Base-by-base conservation (phyloP, 2,329 filamentous ascomycete genomes). In the Monosporascus sp. region DNA sequence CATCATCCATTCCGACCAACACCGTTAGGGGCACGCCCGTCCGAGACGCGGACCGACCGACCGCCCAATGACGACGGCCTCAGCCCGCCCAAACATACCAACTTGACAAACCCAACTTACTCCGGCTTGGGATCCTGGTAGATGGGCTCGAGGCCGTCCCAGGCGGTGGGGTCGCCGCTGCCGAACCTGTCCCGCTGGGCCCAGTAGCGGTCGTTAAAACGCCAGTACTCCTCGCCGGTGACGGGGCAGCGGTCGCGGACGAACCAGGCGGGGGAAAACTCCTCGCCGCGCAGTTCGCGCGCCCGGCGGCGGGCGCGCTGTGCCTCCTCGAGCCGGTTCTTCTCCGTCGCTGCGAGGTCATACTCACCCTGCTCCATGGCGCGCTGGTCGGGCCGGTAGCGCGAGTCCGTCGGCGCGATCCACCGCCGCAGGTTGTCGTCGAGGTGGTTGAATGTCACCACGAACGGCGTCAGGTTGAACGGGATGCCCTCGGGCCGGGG, bases 291-390 rank as follows among this genome's bases (percentile, higher is more conserved):
- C 31, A 80, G 79, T 72, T 99, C 93, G 24, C 92, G 79, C 54
- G 79, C 74, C 52, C 89, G 76, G 56, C 94, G 77, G 54, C 87
- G 86, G 9, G 86, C 85, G 55, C 94, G 80, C 76, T 99, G 94
- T 59, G 86, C 91, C 74, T 97, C 89, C 71, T 99, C 94, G 0
- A 99, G 82, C 1, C 94, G 81, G 65, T 93, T 94, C 82, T 99
- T 99, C 77, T 99, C 94, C 5, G 82, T 83, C 0, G 93, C 94
- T 1, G 94, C 94, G 55, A 94, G 79, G 65, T 97, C 93, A 67
- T 99, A 99, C 71, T 92, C 84, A n/a, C 93, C 94, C 57, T 97
- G 92, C 70, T 99, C 94, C 94, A 99, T 99, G 2, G 94, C 94
- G 11, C 94, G 82, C 74, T 99, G 94, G 70, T 99, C 94, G 0